These are phyloP conservation scores for Hymenoscyphus occultus DNA, from an alignment of 2,329 filamentous ascomycete genomes.

Conservation along the genomic window DNA sequence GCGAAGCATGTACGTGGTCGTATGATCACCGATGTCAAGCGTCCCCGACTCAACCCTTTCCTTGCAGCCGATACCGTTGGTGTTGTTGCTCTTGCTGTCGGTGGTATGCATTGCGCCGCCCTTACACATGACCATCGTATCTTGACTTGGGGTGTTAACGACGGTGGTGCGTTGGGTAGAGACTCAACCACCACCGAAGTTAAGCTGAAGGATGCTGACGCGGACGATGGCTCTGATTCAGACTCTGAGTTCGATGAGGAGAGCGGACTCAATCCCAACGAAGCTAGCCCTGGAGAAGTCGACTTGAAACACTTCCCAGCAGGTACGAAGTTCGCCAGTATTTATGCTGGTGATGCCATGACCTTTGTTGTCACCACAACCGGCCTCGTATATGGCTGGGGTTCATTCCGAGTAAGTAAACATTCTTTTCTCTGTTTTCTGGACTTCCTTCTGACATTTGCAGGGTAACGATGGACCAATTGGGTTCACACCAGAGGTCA, in stretches of 20 bases:
- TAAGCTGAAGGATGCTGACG: conserved; percentile 54
- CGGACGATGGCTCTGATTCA: conserved; percentile 43
- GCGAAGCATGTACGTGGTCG: conserved; percentile 54
- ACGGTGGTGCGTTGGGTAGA: conserved; percentile 76
- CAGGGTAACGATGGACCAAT: conserved; percentile 63
- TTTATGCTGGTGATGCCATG: conserved; percentile 71
- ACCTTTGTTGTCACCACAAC: conserved; percentile 74
- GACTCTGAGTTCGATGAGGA: conserved; percentile 43
- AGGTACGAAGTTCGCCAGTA: conserved; percentile 60
- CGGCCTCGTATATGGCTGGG: conserved; percentile 79
- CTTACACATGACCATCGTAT: conserved; percentile 79
- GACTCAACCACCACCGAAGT: conserved; percentile 65
- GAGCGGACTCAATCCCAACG: conserved; percentile 64
- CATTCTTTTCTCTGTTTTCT: conserved; percentile 17
- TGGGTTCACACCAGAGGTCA: conserved; percentile 44
- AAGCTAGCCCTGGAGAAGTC: conserved; percentile 64
- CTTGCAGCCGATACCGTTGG: conserved; percentile 55
- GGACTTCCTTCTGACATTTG: conserved; percentile 21
- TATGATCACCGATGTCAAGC: conserved; percentile 68
- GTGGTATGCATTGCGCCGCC: conserved; percentile 78
- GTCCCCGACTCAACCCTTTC: conserved; percentile 65
- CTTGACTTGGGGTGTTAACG: conserved; percentile 84
- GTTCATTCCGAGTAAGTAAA: conserved; percentile 67
- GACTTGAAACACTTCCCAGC: conserved; percentile 57
- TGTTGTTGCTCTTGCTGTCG: conserved; percentile 73